Base-by-base conservation (phyloP, 495 filamentous ascomycete species). In the Neohortaea acidophila region DNA sequence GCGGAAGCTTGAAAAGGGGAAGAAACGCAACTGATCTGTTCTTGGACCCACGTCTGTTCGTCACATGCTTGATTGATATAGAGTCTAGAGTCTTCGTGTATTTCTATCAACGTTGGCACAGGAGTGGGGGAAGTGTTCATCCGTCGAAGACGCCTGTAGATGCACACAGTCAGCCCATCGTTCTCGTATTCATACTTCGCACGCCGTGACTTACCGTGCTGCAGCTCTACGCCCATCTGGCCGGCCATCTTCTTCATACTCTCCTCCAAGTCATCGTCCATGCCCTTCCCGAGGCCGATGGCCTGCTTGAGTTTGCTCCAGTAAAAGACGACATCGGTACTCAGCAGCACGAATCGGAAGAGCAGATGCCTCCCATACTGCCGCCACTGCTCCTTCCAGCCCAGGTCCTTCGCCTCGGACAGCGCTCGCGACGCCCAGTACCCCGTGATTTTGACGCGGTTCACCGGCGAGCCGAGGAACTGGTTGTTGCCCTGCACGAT, bases 221-320 rank as follows among this genome's bases (percentile, higher is more conserved):
- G 78, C 43, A 94, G 55, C 54, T 97, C 86, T 1, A 97, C 72
- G 0, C 89, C 89, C 55, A 91, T 49, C 47, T 89, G 83, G 55
- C 79, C 86, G 0, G 89, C 89, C 63, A 94, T 81, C 21, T 60
- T 64, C 58, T 68, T 75, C 82, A 97, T 84, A 51, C 79, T 67
- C 44, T 66, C 69, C 64, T 97, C 89, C 21, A 97, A 70, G 37
- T 85, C 81, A 53, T 94, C 87, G 52, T 97, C 89, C 81, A 94
- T 91, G 0, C 87, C 87, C 12, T 70, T 66, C 1, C 86, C 84
- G 1, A 72, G 58, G 1, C 76, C 75, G 22, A 94, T 53, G 45
- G 68, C 68, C 59, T 94, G 86, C 39, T 69, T 67, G 13, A 89
- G 36, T 61, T 77, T 79, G 35, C 73, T 76, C 43, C 78, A 83